A percentile compares a stretch with the other conserved stretches of the same genome.
Conservation (phyloP, 1,284 basidiomycete species). For the Caloboletus firmus region DNA sequence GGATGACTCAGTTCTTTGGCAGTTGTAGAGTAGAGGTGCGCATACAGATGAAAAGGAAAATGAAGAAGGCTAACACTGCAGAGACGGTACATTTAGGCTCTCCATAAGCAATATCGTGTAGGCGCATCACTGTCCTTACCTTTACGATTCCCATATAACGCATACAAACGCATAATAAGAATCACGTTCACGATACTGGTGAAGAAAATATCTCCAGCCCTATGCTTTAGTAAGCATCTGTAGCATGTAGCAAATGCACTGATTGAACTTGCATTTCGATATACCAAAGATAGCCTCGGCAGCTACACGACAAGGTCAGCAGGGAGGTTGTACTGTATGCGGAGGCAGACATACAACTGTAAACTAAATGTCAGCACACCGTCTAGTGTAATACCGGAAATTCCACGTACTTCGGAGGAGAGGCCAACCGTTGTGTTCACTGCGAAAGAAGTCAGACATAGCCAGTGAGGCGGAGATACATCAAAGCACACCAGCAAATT, state of each 20-base stretch:
- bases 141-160: slow-evolving; percentile 6
- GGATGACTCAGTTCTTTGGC: not conserved
- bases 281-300: slow-evolving; percentile 3
- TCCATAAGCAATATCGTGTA: not conserved
- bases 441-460: not conserved
- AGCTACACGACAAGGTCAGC: not conserved
- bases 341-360: slow-evolving; percentile 3
- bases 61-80: slow-evolving; percentile 5
- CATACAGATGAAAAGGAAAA: not conserved
- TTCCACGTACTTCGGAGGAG: not conserved
- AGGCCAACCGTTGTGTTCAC: not conserved
- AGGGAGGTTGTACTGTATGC: not conserved
- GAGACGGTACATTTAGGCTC: not conserved
- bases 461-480: not conserved
- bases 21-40: not conserved
- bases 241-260: too few species aligned
- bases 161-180: slow-evolving; percentile 7
- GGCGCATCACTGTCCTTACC: not conserved
- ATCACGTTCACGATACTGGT: slow-evolving; percentile 5
- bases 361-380: not conserved
- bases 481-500: not conserved
- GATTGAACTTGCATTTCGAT: not conserved
- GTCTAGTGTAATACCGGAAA: not conserved
- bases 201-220: slow-evolving; percentile 5
- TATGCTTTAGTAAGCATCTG: not conserved